Evolutionary conservation across 2,329 filamentous ascomycete species (phyloP).

Genomic region (Delphinella strobiligena): DNA sequence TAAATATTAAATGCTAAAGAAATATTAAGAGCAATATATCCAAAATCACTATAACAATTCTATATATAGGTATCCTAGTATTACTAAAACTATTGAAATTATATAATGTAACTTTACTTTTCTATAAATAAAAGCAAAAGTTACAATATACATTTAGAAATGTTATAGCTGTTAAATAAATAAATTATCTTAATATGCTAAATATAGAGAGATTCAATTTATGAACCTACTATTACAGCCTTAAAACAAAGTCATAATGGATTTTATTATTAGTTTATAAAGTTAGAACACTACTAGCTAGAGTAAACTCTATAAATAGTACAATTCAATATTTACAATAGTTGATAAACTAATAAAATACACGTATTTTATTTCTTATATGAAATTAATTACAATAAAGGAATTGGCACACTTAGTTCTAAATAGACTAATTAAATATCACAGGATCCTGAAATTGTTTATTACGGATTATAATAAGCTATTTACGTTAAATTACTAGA

Average conservation of each 20-base stretch:
- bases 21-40: slow-evolving; percentile 4
- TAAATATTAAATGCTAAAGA: slow-evolving; percentile 2
- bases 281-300: slow-evolving; percentile 3
- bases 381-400: slow-evolving; percentile 9
- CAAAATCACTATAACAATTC: slow-evolving; percentile 1
- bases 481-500: slow-evolving; percentile 14
- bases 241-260: slow-evolving; percentile 12
- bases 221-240: background rate
- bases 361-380: slow-evolving; percentile 10
- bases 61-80: slow-evolving; percentile 2
- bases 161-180: slow-evolving; percentile 5
- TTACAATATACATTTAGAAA: slow-evolving; percentile 6
- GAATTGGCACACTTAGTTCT: slow-evolving; percentile 12
- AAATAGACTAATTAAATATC: slow-evolving; percentile 11
- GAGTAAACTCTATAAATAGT: slow-evolving; percentile 1
- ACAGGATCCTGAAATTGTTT: slow-evolving; percentile 11
- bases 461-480: slow-evolving; percentile 14
- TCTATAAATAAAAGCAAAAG: slow-evolving; percentile 2
- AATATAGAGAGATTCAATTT: slow-evolving; percentile 3
- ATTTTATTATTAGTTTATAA: slow-evolving; percentile 16
- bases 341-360: slow-evolving; percentile 14
- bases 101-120: slow-evolving; percentile 5
- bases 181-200: slow-evolving; percentile 2
- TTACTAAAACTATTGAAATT: background rate
- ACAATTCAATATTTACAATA: slow-evolving; percentile 14